Base-by-base conservation (phyloP, 352 stramenopile genomes). In the Pythium periplocum region DNA sequence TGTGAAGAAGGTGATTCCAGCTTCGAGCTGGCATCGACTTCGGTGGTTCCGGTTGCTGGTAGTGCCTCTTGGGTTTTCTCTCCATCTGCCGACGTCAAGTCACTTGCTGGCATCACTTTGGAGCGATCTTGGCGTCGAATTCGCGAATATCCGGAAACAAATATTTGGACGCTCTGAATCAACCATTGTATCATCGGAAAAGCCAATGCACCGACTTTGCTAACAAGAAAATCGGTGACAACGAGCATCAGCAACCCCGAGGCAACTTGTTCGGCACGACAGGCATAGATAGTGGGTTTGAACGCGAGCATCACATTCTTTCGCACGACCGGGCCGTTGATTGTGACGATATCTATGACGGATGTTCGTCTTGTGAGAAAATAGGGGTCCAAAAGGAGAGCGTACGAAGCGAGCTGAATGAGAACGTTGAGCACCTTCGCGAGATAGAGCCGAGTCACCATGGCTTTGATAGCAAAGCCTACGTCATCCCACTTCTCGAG, bases 371-470 rank as follows among this genome's bases (percentile, higher is more conserved):
- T 67, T 1, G 78, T 84, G 33, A 85, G 66, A 47, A 93, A 38
- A 34, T 79, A 78, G 12, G 83, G 83, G 17, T 92, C 73, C 5
- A 91, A 48, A 6, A 93, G 61, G 31, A 90, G 57, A 26, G 67
- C 66, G 54, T 85, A 90, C 30, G 83, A 91, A 52, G 81, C 78
- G 31, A 93, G 43, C 55, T 93, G 83, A 45, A 93, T 90, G 11
- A 90, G 40, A 1, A 88, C 78, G 48, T 93, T 93, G 12, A 93
- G 66, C 31, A 88, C 78, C 59, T 93, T 91, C n/a, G 83, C 78
- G 42, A 93, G 43, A 48, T 90, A 93, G 41, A 93, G 48, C 1
- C 81, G 75, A 31, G 74, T 90, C 37, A 92, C 73, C 77, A 90
- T 89, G 6, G 78, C 75, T 59, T 93, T 91, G 64, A 90, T 90